Percentiles rank a stretch among this genome's conserved stretches.
Evolutionary conservation across 352 stramenopile species (phyloP).

Genomic region (Pythium brassicae): DNA sequence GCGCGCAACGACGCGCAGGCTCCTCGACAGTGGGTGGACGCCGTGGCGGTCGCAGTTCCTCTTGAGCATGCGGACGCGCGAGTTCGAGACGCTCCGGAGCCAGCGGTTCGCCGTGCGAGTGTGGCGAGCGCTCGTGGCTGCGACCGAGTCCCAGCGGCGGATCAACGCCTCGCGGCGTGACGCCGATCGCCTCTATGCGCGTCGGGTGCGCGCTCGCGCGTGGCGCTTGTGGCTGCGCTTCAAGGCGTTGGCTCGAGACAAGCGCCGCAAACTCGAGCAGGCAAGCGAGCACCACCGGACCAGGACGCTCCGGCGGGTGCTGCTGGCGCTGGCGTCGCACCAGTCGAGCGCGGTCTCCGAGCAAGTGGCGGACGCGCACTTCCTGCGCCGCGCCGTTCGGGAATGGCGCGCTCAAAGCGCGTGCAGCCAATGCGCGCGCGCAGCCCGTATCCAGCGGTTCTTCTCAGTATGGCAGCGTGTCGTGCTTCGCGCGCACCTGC

Average conservation of each 20-base stretch:
- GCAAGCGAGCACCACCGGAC: neutral
- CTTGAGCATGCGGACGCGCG: neutral
- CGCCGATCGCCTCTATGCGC: neutral
- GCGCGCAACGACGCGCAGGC: neutral
- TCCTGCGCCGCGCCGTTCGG: neutral
- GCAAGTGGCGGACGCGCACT: neutral
- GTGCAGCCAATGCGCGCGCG: neutral
- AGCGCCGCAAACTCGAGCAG: neutral
- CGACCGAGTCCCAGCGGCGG: neutral
- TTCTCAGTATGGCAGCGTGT: neutral
- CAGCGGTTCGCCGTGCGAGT: neutral
- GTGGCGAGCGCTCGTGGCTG: slow-evolving; percentile 2
- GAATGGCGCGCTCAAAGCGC: neutral
- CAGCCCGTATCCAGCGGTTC: neutral
- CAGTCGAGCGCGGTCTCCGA: neutral
- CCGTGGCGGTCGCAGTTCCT: slow-evolving; percentile 3
- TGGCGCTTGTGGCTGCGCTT: neutral
- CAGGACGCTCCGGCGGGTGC: neutral
- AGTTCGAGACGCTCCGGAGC: neutral
- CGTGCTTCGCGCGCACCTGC: neutral
- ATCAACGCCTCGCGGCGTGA: neutral
- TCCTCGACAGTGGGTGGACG: slow-evolving; percentile 1
- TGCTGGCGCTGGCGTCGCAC: neutral
- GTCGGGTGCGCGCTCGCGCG: neutral
- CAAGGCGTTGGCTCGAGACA: neutral